Conservation (phyloP, 176 grass and related monocot species). For the Olyra latifolia region DNA sequence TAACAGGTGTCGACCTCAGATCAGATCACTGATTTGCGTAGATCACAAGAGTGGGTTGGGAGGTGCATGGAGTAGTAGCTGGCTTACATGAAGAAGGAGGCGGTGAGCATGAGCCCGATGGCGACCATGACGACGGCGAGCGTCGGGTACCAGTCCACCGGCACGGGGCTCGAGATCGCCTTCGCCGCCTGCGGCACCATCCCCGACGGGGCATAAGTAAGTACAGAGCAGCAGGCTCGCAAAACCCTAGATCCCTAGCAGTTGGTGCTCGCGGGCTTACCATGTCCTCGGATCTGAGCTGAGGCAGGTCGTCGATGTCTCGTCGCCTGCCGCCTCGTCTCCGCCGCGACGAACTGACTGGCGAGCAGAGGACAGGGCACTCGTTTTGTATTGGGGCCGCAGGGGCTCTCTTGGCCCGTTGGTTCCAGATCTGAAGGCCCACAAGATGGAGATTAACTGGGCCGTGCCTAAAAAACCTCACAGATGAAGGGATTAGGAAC, state of each 20-base stretch:
- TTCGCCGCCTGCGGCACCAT: constrained; percentile 65
- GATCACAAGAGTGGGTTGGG: neutral
- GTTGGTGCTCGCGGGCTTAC: neutral
- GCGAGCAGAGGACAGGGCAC: neutral
- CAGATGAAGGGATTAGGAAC: neutral
- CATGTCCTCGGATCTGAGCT: constrained; percentile 45
- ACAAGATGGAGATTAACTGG: neutral
- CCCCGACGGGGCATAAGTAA: neutral
- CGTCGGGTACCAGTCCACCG: constrained; percentile 79
- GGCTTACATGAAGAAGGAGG: constrained; percentile 94
- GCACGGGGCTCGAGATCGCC: constrained; percentile 82
- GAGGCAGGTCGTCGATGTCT: constrained; percentile 5
- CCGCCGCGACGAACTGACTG: constrained; percentile 23
- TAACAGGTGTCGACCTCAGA: neutral
- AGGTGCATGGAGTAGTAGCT: neutral
- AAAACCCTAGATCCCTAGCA: neutral
- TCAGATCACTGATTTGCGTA: neutral
- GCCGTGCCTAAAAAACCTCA: neutral
- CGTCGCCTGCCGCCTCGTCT: neutral
- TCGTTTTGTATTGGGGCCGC: neutral
- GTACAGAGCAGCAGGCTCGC: neutral
- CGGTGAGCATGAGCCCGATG: constrained; percentile 75
- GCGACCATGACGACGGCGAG: constrained; percentile 70
- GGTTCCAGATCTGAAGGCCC: neutral
- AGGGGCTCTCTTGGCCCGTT: neutral